Base-by-base conservation (phyloP, 768 basidiomycete species). In the Porpolomopsis calyptriformis region DNA sequence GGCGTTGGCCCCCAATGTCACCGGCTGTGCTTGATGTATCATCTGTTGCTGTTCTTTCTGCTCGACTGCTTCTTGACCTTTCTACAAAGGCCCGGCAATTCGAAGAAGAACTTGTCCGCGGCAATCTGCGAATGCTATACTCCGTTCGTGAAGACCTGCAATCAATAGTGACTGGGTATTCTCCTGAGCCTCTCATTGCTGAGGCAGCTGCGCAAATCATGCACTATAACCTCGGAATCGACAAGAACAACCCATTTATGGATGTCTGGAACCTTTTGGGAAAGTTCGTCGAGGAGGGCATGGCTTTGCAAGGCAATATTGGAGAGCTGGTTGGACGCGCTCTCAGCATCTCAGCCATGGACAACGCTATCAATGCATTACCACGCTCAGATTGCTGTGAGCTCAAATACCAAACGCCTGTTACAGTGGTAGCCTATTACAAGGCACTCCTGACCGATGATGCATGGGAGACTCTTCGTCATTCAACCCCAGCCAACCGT, bases 261-360 rank as follows among this genome's bases (percentile, higher is more conserved):
- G 22, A 45, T 27, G 22, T 45, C 9, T 45, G 44, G 44, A 34
- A 34, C 19, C 34, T 37, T n/a, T 52, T 51, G 48, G 41, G 34
- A 35, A 37, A 47, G 38, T 56, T 40, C 47, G 45, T 56, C 12
- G 39, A 49, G 6, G 31, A 46, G 19, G 53, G 53, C 26, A 48
- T 56, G 53, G 53, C 47, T 23, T 22, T 41, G 25, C 55, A 56
- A 38, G 51, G 55, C 2, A 45, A 44, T 27, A 35, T 52, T n/a
- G 53, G 55, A 34, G 55, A 54, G 48, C 45, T 56, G 18, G 54
- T 54, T 36, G 51, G 55, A 14, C 47, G 55, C 29, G 31, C 41
- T 34, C 29, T 55, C 35, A 55, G 53, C 19, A 55, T 55, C 10
- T 46, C 29, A 1, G 54, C 54, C 1, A 55, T 55, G 54, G 54